Base-by-base conservation (phyloP, 2,329 filamentous ascomycete genomes). In the Tolypocladium endophyticum region DNA sequence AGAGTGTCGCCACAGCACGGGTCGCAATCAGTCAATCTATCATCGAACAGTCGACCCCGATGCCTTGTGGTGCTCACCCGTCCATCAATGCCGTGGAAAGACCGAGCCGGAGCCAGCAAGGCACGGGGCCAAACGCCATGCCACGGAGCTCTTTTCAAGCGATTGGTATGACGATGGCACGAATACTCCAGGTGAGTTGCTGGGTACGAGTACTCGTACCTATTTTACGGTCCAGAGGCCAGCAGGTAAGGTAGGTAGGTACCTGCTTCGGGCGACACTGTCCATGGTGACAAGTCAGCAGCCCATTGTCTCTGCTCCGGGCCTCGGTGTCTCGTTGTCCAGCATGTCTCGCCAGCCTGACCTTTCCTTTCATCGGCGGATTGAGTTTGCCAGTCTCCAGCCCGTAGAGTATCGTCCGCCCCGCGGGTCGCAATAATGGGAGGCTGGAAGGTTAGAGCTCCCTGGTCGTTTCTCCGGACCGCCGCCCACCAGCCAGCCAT, bases 401-500 rank as follows among this genome's bases (percentile, higher is more conserved):
- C 8, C 45, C 43, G 43, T 12, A 16, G 33, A 56, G 55, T 43
- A 36, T 43, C 16, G 20, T 33, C 28, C 20, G 55, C 33, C 55
- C 23, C 18, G 50, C 18, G 50, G 28, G 28, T 35, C 47, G 50
- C 36, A 43, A 56, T 56, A 30, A 30, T 33, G 55, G 55, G 55
- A 56, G 55, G 55, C 55, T 56, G 55, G 55, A 39, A 41, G 38
- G 38, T 56, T 41, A 30, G 53, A 39, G 53, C 53, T 38, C 5
- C 35, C 11, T 28, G 39, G 39, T 56, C 38, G 55, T 41, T 56
- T 41, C 36, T 16, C 54, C 55, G 33, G 28, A 25, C 23, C 35
- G 55, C 55, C 36, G 55, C 36, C 36, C 55, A 43, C 55, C 36
- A 56, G 55, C 55, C 55, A 56, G 55, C 55, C 36, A 56, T 56